A percentile compares a stretch with the other conserved stretches of the same genome.
These are phyloP conservation scores for Lentithecium fluviatile DNA, from an alignment of 495 filamentous ascomycete genomes.

Conservation along the genomic window DNA sequence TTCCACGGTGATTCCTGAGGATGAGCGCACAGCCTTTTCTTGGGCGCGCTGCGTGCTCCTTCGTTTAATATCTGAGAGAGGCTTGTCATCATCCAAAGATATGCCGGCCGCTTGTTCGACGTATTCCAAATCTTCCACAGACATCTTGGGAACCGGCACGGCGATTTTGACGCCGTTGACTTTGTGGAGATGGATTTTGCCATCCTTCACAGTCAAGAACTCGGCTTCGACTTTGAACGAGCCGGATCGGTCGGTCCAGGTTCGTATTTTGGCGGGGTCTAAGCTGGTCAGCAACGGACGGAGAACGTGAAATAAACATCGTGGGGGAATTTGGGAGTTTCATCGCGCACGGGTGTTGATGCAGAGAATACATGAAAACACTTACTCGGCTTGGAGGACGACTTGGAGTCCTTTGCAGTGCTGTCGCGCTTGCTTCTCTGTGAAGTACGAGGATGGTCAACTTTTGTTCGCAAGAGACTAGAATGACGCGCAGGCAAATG, in stretches of 20 bases:
- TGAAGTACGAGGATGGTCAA: slow-evolving; percentile 59
- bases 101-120: slow-evolving; percentile 83
- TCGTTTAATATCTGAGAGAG: slow-evolving; percentile 72
- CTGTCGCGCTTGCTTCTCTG: slow-evolving; percentile 72
- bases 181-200: slow-evolving; percentile 98
- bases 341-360: no score
- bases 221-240: slow-evolving; percentile 97
- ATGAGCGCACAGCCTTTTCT: slow-evolving; percentile 21
- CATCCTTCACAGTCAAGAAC: slow-evolving; percentile 88
- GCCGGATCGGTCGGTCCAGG: slow-evolving; percentile 91
- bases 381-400: slow-evolving; percentile 72
- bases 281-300: slow-evolving; percentile 45
- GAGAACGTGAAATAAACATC: no score
- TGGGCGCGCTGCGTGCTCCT: slow-evolving; percentile 44
- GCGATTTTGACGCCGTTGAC: slow-evolving; percentile 97
- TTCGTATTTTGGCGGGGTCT: slow-evolving; percentile 77
- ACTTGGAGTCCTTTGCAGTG: slow-evolving; percentile 39
- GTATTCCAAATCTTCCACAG: slow-evolving; percentile 88
- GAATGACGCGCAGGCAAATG: slow-evolving; percentile 66
- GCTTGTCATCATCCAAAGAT: slow-evolving; percentile 95
- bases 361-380: no score
- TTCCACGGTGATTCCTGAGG: slow-evolving; percentile 53
- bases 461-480: slow-evolving; percentile 58
- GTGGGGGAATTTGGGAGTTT: no score
- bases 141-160: slow-evolving; percentile 93